These are phyloP conservation scores for Tremella fuciformis DNA, from an alignment of 768 basidiomycete species.

Conservation along the genomic window DNA sequence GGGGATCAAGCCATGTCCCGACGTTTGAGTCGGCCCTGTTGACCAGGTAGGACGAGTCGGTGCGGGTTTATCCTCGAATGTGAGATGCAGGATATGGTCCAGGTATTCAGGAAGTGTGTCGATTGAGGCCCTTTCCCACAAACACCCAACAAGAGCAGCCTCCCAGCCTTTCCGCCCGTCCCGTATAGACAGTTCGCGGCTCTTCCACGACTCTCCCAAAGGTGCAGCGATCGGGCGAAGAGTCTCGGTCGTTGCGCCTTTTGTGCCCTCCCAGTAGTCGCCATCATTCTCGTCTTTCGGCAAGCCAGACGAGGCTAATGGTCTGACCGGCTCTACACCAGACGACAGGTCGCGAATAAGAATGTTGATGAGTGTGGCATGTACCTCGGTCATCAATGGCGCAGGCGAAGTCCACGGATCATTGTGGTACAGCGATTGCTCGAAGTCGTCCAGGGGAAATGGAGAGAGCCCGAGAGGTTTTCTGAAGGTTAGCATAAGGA, in stretches of 20 bases:
- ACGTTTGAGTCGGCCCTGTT: conserved; percentile 34
- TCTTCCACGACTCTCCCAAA: conserved; percentile 32
- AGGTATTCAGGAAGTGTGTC: conserved; percentile 60
- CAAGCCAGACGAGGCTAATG: conserved; percentile 15
- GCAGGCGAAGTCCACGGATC: conserved; percentile 63
- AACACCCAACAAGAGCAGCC: conserved; percentile 41
- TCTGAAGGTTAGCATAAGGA: conserved; percentile 53
- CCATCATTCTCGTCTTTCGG: conserved; percentile 21
- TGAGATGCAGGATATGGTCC: conserved; percentile 40
- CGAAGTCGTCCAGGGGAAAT: conserved; percentile 90
- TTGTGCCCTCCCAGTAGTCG: conserved; percentile 48
- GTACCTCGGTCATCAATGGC: conserved; percentile 76
- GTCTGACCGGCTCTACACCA: conserved; percentile 30
- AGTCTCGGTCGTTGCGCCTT: conserved; percentile 45
- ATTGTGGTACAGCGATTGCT: conserved; percentile 77
- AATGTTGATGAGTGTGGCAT: conserved; percentile 83
- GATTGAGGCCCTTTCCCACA: conserved; percentile 56
- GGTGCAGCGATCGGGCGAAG: conserved; percentile 28
- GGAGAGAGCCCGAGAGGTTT: conserved; percentile 81
- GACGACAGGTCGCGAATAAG: conserved; percentile 61
- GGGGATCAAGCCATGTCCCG: conserved; percentile 32
- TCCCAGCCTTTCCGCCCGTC: conserved; percentile 49
- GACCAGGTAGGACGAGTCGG: conserved; percentile 50
- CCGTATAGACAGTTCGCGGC: conserved; percentile 30
- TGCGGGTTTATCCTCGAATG: conserved; percentile 47